Percentiles rank a stretch among this genome's conserved stretches.
phyloP scores from a whole-genome alignment of 2,329 filamentous ascomycete genomes.

The Claviceps pusilla region DNA sequence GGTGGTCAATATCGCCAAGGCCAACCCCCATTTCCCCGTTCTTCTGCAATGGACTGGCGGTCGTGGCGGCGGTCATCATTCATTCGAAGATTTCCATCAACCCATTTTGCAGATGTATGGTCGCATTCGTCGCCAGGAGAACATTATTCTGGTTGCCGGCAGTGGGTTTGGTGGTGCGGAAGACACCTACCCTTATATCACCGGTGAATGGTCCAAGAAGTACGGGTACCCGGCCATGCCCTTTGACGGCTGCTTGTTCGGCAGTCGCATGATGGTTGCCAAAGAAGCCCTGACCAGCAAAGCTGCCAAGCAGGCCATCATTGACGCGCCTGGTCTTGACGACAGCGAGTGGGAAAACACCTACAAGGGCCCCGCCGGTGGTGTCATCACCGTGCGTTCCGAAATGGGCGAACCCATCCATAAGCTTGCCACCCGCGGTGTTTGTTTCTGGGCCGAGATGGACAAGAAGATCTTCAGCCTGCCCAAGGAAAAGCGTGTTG shows the following conservation, averaged over 20 bases:
- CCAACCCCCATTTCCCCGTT: constrained; percentile 87
- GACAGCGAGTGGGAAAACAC: constrained; percentile 83
- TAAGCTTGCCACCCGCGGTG: constrained; percentile 92
- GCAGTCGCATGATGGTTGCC: constrained; percentile 86
- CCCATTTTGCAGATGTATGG: constrained; percentile 84
- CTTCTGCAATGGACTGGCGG: constrained; percentile 92
- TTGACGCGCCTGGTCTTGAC: constrained; percentile 67
- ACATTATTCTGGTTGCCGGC: constrained; percentile 78
- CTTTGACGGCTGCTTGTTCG: constrained; percentile 81
- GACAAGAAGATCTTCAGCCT: constrained; percentile 95
- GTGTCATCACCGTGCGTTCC: constrained; percentile 89
- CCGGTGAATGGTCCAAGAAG: constrained; percentile 72
- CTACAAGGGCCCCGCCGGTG: constrained; percentile 80
- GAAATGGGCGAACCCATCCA: constrained; percentile 99
- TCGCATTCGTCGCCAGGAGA: constrained; percentile 69
- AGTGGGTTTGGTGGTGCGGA: constrained; percentile 84
- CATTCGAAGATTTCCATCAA: constrained; percentile 88
- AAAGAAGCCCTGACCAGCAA: constrained; percentile 83
- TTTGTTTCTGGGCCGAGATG: constrained; percentile 97
- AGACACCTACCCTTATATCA: constrained; percentile 85
- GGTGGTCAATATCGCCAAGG: constrained; percentile 83
- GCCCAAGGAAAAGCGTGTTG: constrained; percentile 83
- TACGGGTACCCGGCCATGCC: constrained; percentile 88
- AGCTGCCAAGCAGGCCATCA: constrained; percentile 79
- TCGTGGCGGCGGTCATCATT: constrained; percentile 86